Percentiles rank a stretch among this genome's conserved stretches.
These are phyloP conservation scores for Nepenthes gracilis DNA, from an alignment of 148 eudicot genomes.

Conservation along the genomic window DNA sequence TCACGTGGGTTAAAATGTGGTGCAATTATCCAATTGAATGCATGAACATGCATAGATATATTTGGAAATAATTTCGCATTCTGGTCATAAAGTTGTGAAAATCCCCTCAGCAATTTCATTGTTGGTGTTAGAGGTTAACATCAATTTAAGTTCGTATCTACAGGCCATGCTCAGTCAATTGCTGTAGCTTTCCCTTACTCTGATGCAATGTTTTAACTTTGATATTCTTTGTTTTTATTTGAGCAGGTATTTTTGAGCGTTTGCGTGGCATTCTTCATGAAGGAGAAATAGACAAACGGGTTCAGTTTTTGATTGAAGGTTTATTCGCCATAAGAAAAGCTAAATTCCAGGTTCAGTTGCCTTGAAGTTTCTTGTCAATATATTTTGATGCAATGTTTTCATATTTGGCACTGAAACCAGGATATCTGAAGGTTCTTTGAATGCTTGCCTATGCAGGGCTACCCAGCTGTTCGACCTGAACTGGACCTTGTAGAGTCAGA, in stretches of 20 bases:
- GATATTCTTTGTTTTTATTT: background rate
- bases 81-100: too few relatives aligned
- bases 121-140: too few relatives aligned
- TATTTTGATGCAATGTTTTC: background rate
- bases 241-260: constrained; percentile 71
- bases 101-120: too few relatives aligned
- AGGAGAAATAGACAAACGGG: constrained; percentile 94
- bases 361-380: background rate
- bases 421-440: background rate
- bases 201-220: background rate
- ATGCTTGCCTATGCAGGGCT: constrained; percentile 40
- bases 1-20: too few relatives aligned
- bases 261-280: constrained; percentile 96
- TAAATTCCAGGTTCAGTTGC: constrained; percentile 64
- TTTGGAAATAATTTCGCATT: too few relatives aligned
- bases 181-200: background rate
- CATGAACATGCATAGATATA: too few relatives aligned
- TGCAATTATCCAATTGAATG: too few relatives aligned
- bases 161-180: background rate
- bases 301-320: constrained; percentile 88
- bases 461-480: constrained; percentile 88
- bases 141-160: background rate
- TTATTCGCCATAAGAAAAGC: constrained; percentile 81
- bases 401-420: background rate
- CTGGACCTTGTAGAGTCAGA: constrained; percentile 91